Conservation (phyloP, 768 basidiomycete species). For the Favolaschia claudopus region DNA sequence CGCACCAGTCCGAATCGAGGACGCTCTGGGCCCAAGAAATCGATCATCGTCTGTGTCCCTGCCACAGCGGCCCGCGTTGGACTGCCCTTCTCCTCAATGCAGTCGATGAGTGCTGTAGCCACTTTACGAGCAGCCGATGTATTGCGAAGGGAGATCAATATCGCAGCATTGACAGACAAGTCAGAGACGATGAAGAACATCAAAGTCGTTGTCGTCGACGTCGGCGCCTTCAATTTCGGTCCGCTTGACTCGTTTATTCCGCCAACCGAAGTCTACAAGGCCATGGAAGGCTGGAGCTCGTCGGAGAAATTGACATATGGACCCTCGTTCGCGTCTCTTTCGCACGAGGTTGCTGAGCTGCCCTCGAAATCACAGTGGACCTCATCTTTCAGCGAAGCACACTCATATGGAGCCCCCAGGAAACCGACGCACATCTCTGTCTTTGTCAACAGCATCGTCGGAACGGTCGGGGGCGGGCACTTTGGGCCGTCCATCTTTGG, state of each 20-base stretch:
- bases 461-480: constrained; percentile 66
- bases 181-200: constrained; percentile 70
- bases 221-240: constrained; percentile 62
- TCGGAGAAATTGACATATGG: constrained; percentile 80
- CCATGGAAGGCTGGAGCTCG: constrained; percentile 76
- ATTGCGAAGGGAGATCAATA: constrained; percentile 73
- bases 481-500: constrained; percentile 51
- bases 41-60: constrained; percentile 79
- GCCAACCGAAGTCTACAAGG: constrained; percentile 49
- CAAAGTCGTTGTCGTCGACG: constrained; percentile 75
- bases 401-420: constrained; percentile 51
- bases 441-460: constrained; percentile 66
- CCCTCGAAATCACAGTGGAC: constrained; percentile 38
- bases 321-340: constrained; percentile 64
- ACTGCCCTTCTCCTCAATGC: constrained; percentile 70
- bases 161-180: constrained; percentile 61
- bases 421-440: constrained; percentile 62
- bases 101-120: constrained; percentile 79
- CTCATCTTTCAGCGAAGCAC: constrained; percentile 46
- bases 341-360: constrained; percentile 36
- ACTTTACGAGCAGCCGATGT: constrained; percentile 77
- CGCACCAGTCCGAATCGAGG: constrained; percentile 68
- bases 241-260: constrained; percentile 29
- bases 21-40: constrained; percentile 60
- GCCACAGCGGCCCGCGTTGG: constrained; percentile 77